A percentile compares a stretch with the other conserved stretches of the same genome.
Evolutionary conservation across 1,284 basidiomycete genomes (phyloP).

Genomic region (Puccinia novopanici): DNA sequence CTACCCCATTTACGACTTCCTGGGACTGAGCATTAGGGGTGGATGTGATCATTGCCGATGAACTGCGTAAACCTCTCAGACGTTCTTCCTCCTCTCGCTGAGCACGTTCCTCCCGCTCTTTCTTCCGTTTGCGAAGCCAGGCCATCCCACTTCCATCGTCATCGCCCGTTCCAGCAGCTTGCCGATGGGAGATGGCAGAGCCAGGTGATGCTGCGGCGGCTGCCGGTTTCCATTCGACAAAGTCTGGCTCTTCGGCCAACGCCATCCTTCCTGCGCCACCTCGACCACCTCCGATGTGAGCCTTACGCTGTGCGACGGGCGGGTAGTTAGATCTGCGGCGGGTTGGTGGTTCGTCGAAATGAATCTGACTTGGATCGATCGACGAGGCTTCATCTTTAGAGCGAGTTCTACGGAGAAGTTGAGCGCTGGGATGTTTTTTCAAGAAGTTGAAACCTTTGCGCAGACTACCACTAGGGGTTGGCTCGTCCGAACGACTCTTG

Average conservation of each 20-base stretch:
- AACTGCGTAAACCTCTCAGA: not conserved
- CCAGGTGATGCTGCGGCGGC: constrained; percentile 11
- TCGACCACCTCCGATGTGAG: constrained; percentile 44
- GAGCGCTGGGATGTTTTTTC: constrained; percentile 2
- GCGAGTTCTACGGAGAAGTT: constrained; percentile 21
- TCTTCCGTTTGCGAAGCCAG: constrained; percentile 36
- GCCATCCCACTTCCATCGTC: constrained; percentile 47
- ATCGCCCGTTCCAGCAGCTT: not conserved
- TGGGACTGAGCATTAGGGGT: not conserved
- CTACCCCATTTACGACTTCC: not conserved
- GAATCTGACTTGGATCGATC: not conserved
- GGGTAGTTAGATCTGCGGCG: constrained; percentile 36
- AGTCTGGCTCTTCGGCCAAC: constrained; percentile 30
- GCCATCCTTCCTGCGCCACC: constrained; percentile 34
- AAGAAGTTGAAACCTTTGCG: constrained; percentile 2
- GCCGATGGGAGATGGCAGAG: not conserved
- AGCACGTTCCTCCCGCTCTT: constrained; percentile 29
- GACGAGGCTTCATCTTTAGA: constrained; percentile 27
- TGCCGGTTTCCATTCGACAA: constrained; percentile 42
- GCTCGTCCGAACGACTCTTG: constrained; percentile 33
- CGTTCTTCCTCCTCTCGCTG: constrained; percentile 28
- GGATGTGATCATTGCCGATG: not conserved
- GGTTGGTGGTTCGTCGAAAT: constrained; percentile 2
- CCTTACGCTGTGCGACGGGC: constrained; percentile 42
- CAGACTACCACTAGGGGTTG: not conserved